These are phyloP conservation scores for Calonectria henricotiae DNA, from an alignment of 2,329 filamentous ascomycete species.

Conservation along the genomic window DNA sequence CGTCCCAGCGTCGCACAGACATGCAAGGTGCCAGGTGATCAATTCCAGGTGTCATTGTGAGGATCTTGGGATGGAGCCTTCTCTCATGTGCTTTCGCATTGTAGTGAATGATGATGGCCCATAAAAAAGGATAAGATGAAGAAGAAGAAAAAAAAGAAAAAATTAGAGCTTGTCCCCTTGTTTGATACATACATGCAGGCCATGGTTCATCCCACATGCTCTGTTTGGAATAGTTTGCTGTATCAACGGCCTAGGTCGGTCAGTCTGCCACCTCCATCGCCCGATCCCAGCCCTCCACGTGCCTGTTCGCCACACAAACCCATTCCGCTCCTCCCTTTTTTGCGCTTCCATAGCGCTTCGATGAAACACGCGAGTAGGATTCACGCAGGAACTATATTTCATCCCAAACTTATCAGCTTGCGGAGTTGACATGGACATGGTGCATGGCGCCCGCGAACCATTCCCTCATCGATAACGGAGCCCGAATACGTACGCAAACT, in stretches of 20 bases:
- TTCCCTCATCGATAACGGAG: background rate
- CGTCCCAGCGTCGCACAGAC: conserved; percentile 11
- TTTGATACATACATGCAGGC: conserved; percentile 35
- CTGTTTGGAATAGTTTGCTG: conserved; percentile 48
- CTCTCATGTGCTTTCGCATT: background rate
- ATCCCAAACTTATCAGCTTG: conserved; percentile 15
- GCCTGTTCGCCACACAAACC: conserved; percentile 31
- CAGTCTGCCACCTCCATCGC: conserved; percentile 37
- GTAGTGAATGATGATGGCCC: background rate
- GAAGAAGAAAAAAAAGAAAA: background rate
- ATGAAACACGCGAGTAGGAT: conserved; percentile 23
- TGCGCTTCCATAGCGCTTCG: conserved; percentile 21
- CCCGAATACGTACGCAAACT: conserved; percentile 25
- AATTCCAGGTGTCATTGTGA: conserved; percentile 7
- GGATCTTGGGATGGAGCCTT: conserved; percentile 4
- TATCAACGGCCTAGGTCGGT: conserved; percentile 39
- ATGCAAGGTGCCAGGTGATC: conserved; percentile 1
- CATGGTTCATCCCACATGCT: conserved; percentile 51
- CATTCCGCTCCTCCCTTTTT: conserved; percentile 28
- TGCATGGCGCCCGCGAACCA: background rate
- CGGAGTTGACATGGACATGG: conserved; percentile 1
- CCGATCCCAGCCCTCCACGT: conserved; percentile 47
- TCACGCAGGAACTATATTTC: conserved; percentile 17
- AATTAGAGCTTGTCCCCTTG: conserved; percentile 6
- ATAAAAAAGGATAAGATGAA: background rate